Conservation (phyloP, 805 yeast species). For the Saccharomycopsis sp. region DNA sequence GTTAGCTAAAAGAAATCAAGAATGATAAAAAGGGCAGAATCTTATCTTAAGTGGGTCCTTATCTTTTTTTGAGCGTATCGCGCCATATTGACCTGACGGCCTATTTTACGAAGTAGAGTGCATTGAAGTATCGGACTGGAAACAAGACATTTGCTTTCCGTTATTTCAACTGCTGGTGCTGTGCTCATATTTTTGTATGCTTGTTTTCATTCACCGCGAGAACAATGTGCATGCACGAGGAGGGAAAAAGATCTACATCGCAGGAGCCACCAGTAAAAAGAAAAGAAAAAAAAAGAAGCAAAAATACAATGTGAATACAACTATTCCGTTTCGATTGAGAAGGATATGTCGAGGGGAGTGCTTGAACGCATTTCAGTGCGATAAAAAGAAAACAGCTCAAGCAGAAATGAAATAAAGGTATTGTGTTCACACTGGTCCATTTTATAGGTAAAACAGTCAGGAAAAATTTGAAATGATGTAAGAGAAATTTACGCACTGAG, state of each 20-base stretch:
- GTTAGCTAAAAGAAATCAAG: background rate
- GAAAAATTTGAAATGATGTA: no score
- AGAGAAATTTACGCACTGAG: no score
- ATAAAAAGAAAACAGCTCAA: background rate
- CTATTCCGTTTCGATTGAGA: no score
- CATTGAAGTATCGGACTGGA: background rate
- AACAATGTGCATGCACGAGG: background rate
- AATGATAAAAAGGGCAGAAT: background rate
- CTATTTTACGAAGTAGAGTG: background rate
- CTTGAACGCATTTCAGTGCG: background rate
- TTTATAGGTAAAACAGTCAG: no score
- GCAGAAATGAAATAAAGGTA: background rate
- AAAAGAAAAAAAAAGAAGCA: no score
- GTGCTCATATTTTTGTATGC: background rate
- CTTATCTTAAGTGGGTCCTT: background rate
- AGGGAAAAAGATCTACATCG: background rate
- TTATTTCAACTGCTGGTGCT: background rate
- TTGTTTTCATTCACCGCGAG: background rate
- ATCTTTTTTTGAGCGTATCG: background rate
- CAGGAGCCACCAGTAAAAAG: no score
- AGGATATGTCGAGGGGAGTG: no score
- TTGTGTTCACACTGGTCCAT: background rate
- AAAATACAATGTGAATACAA: no score
- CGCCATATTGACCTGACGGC: background rate
- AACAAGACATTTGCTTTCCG: background rate